Evolutionary conservation across 176 grass and related monocot species (phyloP).

Genomic region (Chrysopogon serrulatus): DNA sequence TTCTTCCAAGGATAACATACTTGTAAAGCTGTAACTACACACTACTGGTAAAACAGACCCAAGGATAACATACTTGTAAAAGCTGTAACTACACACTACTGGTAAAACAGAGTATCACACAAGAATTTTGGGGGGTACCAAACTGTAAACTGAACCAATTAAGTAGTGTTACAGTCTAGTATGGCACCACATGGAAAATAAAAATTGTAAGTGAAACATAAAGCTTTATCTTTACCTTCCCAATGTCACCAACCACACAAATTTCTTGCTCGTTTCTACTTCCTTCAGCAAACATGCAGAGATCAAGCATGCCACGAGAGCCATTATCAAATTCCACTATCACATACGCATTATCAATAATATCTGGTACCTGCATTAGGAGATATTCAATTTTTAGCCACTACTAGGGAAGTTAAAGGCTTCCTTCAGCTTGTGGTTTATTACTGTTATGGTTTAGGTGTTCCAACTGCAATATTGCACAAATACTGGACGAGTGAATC

Average conservation of each 20-base stretch:
- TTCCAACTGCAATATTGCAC: background rate
- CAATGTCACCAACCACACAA: slow-evolving; percentile 81
- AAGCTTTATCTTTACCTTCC: slow-evolving; percentile 53
- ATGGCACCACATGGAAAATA: background rate
- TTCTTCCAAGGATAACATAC: background rate
- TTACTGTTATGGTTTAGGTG: background rate
- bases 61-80: background rate
- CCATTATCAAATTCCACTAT: slow-evolving; percentile 95
- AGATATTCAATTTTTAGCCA: slow-evolving; percentile 10
- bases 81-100: background rate
- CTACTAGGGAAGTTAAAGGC: background rate
- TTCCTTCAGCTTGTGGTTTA: background rate
- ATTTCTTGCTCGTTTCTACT: slow-evolving; percentile 97
- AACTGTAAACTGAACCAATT: background rate
- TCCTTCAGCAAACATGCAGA: slow-evolving; percentile 98
- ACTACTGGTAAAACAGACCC: background rate
- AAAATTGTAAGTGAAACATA: background rate
- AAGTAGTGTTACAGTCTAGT: background rate
- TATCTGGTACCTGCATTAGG: slow-evolving; percentile 72
- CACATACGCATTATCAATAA: slow-evolving; percentile 95
- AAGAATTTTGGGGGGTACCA: background rate
- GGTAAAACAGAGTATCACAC: background rate
- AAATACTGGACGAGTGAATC: background rate
- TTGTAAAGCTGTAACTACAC: background rate
- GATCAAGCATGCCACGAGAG: slow-evolving; percentile 89